A percentile compares a stretch with the other conserved stretches of the same genome.
phyloP scores from a whole-genome alignment of 805 yeast species.

The Hyphopichia homilentoma region DNA sequence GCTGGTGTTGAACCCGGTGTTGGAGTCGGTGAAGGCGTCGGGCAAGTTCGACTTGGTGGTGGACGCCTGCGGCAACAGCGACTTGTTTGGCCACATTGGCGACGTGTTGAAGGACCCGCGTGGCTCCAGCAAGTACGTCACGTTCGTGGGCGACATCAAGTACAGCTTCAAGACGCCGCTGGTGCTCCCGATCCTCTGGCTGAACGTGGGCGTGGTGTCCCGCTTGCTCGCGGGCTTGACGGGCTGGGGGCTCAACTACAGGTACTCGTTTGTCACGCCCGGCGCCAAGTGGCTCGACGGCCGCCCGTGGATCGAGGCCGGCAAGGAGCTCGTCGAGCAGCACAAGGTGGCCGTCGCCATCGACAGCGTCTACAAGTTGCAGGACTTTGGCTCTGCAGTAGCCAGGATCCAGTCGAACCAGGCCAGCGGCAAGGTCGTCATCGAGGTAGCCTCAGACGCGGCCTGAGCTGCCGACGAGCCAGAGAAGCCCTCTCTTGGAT shows the following conservation, averaged over 20 bases:
- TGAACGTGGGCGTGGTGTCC: neutral
- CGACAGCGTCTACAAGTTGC: slow-evolving; percentile 51
- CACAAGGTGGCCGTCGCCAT: slow-evolving; percentile 44
- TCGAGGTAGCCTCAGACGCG: too few relatives aligned
- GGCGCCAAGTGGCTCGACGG: too few relatives aligned
- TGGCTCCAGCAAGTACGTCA: slow-evolving; percentile 47
- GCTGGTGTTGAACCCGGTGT: slow-evolving; percentile 24
- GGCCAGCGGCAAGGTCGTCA: slow-evolving; percentile 68
- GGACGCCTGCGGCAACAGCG: slow-evolving; percentile 63
- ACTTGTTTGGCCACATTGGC: slow-evolving; percentile 41
- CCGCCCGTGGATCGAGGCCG: slow-evolving; percentile 15
- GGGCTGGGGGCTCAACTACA: slow-evolving; percentile 23
- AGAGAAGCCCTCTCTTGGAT: too few relatives aligned
- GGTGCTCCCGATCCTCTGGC: neutral
- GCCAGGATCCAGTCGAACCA: slow-evolving; percentile 42
- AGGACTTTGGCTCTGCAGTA: slow-evolving; percentile 49
- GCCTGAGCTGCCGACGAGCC: too few relatives aligned
- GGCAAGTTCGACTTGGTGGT: slow-evolving; percentile 55
- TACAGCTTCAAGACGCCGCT: slow-evolving; percentile 23
- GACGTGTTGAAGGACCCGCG: slow-evolving; percentile 42
- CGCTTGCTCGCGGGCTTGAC: slow-evolving; percentile 14
- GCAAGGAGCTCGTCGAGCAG: slow-evolving; percentile 40
- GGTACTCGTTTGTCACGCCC: slow-evolving; percentile 19
- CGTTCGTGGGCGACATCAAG: slow-evolving; percentile 56
- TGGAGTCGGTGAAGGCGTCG: slow-evolving; percentile 27